Percentiles rank a stretch among this genome's conserved stretches.
Evolutionary conservation across 306 rosid genomes (phyloP).

Genomic region (Albizia julibrissin): DNA sequence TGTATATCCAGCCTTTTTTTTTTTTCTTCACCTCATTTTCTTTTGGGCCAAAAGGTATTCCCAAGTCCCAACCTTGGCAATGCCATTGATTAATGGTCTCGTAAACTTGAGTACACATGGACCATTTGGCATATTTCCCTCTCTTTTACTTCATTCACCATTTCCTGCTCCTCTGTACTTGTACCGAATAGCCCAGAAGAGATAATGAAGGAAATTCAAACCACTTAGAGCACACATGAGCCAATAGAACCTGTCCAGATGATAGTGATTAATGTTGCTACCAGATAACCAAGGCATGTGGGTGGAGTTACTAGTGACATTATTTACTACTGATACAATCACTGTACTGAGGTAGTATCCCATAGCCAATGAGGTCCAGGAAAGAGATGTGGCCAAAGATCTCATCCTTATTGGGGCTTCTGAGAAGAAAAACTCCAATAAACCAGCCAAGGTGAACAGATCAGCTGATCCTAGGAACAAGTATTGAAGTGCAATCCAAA

Average conservation of each 20-base stretch:
- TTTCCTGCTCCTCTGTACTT: constrained; percentile 57
- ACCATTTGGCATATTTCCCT: neutral
- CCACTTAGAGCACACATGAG: constrained; percentile 87
- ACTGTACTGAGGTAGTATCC: constrained; percentile 87
- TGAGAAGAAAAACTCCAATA: constrained; percentile 90
- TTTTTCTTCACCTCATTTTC: neutral
- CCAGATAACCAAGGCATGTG: constrained; percentile 79
- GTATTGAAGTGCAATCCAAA: constrained; percentile 87
- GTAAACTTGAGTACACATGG: neutral
- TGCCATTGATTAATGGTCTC: neutral
- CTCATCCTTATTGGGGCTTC: constrained; percentile 88
- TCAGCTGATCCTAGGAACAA: constrained; percentile 94
- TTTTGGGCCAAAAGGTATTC: neutral
- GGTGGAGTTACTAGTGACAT: constrained; percentile 52
- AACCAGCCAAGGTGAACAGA: constrained; percentile 88
- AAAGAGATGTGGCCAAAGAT: constrained; percentile 88
- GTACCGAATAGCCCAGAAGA: constrained; percentile 76
- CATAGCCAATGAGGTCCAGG: constrained; percentile 85
- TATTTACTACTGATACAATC: constrained; percentile 68
- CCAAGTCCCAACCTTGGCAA: neutral
- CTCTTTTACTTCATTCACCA: neutral
- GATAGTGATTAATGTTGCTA: constrained; percentile 61
- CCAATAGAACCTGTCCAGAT: constrained; percentile 92
- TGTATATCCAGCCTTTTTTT: neutral
- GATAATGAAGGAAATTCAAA: constrained; percentile 80